phyloP scores from a whole-genome alignment of 163 green algal genomes.

The Scenedesmus sp. region DNA sequence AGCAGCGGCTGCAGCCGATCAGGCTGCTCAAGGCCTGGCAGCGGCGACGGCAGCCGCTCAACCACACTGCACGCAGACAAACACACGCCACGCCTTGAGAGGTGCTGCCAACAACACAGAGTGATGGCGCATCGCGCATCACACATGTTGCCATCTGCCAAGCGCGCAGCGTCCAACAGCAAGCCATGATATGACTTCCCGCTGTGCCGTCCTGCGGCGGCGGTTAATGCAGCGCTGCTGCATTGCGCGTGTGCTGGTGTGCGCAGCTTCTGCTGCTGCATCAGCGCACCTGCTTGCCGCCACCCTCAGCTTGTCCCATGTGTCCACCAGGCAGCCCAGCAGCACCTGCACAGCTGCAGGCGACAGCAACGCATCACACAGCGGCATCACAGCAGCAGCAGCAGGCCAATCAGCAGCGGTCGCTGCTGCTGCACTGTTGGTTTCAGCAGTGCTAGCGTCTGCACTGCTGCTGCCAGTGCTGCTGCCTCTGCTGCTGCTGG shows the following conservation, averaged over 20 bases:
- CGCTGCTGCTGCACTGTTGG: background rate
- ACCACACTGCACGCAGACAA: constrained; percentile 58
- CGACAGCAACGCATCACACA: background rate
- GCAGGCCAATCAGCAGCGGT: background rate
- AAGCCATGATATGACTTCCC: too few species aligned
- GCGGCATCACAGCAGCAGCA: constrained; percentile 3
- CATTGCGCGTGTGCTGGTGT: background rate
- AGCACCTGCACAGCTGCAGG: constrained; percentile 48
- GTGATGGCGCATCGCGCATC: too few species aligned
- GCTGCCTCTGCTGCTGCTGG: background rate
- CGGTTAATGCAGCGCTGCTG: background rate
- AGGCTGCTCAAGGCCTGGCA: constrained; percentile 79
- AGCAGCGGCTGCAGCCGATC: constrained; percentile 69
- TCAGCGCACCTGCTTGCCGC: constrained; percentile 31
- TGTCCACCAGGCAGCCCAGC: constrained; percentile 74
- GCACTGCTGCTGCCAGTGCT: background rate
- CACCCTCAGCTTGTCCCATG: constrained; percentile 87
- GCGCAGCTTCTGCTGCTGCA: background rate
- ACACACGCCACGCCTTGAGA: too few species aligned
- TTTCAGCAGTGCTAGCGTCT: background rate
- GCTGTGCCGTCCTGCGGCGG: too few species aligned
- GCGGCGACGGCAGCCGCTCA: constrained; percentile 77
- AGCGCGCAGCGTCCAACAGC: too few species aligned
- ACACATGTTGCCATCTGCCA: too few species aligned
- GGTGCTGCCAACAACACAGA: background rate